Base-by-base conservation (phyloP, 495 filamentous ascomycete species). In the Podospora comata region DNA sequence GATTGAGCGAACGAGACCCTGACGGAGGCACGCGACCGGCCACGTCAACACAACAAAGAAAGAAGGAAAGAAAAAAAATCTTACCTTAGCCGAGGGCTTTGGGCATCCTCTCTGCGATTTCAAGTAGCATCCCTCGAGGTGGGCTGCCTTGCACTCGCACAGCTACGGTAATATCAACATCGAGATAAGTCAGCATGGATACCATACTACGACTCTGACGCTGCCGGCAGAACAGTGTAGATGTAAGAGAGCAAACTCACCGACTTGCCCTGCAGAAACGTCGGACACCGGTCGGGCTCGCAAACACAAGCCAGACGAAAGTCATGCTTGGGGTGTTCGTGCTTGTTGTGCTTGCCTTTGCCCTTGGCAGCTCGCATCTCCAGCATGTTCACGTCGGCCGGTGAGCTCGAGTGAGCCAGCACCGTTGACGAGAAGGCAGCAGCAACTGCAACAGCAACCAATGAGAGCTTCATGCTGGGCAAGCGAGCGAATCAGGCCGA, bases 71-170 rank as follows among this genome's bases (percentile, higher is more conserved):
- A 48, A 48, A 48, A 18, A 48, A 48, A 6, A 63, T 44, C 64
- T 67, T 20, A 72, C 71, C 58, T 66, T 67, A 18, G 48, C 48
- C 20, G 56, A 64, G 4, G 71, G 71, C 61, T 54, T 66, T 19
- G 71, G 62, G 39, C 68, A 72, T 19, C 71, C 71, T 23, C 63
- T 53, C n/a, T 70, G 32, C 5, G 71, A 70, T 18, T 65, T 63
- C 26, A 64, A 62, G 53, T 68, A 72, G 66, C 68, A 66, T 11
- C 65, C 71, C 20, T 70, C 62, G 7, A 18, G 9, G 20, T 66
- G 65, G 13, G 71, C 58, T 15, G 32, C 65, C 54, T 68, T 65
- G 59, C 71, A 72, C 30, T 68, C 62, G 60, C 71, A 70, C 53
- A 72, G 44, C 71, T 72, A 23, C 15, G 39, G 28, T 26, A 48